A percentile compares a stretch with the other conserved stretches of the same genome.
phyloP scores from a whole-genome alignment of 2,329 filamentous ascomycete genomes.

The Fusarium sororula region DNA sequence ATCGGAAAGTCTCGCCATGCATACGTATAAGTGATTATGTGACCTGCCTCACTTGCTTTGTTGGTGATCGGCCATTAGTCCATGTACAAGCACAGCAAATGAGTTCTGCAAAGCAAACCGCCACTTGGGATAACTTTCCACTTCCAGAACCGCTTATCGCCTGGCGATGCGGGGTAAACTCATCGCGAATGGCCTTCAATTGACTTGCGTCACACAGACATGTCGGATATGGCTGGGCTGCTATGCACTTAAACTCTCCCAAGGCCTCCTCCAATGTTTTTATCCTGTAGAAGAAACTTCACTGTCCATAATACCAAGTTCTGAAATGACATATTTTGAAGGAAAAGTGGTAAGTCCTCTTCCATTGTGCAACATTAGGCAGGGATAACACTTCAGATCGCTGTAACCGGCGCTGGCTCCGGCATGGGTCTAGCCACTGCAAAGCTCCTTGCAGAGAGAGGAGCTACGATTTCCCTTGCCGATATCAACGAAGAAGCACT shows the following conservation, averaged over 20 bases:
- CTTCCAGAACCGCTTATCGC: neutral
- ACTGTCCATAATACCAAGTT: accelerated
- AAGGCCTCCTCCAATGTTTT: neutral
- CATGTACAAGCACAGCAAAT: accelerated
- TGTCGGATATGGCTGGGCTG: too few relatives aligned
- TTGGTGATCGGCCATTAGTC: accelerated
- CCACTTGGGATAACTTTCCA: conserved; percentile 7
- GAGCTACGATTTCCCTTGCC: conserved; percentile 33
- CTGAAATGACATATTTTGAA: neutral
- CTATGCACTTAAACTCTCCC: neutral
- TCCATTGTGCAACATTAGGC: too few relatives aligned
- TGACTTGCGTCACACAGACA: neutral
- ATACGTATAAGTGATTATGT: neutral
- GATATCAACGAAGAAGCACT: conserved; percentile 30
- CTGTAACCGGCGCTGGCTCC: conserved; percentile 32
- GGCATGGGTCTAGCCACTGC: conserved; percentile 37
- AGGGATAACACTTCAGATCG: conserved; percentile 4
- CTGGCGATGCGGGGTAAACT: neutral
- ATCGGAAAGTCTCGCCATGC: neutral
- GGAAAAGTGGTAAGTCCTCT: neutral
- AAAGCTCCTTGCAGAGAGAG: conserved; percentile 24
- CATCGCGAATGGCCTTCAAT: neutral
- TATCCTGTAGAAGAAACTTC: too few relatives aligned
- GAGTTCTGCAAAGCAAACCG: neutral
- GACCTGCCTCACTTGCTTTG: neutral